A percentile compares a stretch with the other conserved stretches of the same genome.
These are phyloP conservation scores for Calocera cornea DNA, from an alignment of 768 basidiomycete genomes.

Conservation along the genomic window DNA sequence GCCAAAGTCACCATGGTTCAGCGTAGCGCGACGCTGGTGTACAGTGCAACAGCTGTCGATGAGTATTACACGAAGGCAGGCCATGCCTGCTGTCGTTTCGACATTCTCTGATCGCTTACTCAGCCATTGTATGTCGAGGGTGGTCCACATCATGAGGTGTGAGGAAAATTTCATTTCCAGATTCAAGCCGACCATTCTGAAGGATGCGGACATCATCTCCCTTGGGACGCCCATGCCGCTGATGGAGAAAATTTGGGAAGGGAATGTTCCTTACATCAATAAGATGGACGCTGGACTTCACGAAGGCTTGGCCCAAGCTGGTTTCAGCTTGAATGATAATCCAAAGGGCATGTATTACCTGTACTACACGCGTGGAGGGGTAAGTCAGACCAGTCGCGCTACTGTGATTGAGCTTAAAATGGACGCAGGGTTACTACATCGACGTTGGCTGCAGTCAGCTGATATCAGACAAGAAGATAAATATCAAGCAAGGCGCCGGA, in stretches of 20 bases:
- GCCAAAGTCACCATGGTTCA: slow-evolving; percentile 10
- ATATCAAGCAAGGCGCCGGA: background rate
- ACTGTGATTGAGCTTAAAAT: background rate
- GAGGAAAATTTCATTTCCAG: background rate
- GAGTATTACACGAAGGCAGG: background rate
- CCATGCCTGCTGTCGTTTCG: background rate
- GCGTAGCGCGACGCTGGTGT: slow-evolving; percentile 5
- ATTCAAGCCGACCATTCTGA: background rate
- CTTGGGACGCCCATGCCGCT: background rate
- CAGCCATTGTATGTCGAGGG: background rate
- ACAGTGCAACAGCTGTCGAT: background rate
- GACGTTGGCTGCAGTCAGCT: background rate
- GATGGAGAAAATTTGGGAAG: background rate
- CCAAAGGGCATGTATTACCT: background rate
- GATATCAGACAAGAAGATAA: background rate
- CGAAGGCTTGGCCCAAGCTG: background rate
- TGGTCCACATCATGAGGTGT: background rate
- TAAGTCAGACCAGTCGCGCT: background rate
- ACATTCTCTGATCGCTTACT: background rate
- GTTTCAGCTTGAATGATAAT: background rate
- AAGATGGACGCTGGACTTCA: background rate
- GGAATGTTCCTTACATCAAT: background rate
- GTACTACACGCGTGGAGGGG: background rate
- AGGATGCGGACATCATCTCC: background rate
- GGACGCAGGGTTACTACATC: background rate